Evolutionary conservation across 2,329 filamentous ascomycete species (phyloP), one percentile per base, ranked within the genome.

Genomic region (Davidsoniella virescens): DNA sequence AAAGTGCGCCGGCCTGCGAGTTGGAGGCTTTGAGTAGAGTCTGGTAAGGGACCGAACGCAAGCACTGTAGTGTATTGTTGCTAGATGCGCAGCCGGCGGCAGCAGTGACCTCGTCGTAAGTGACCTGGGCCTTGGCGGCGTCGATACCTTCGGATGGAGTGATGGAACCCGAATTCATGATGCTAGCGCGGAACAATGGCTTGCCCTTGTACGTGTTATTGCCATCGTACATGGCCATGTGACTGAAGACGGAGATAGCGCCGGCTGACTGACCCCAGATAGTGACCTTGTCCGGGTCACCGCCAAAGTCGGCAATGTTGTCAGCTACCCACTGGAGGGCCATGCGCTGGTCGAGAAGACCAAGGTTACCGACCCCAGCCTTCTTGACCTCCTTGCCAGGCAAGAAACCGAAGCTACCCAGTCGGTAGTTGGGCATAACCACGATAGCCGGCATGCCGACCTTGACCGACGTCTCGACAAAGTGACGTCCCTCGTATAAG

Each of bases 301-400:
- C 80, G 2, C 80, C 80, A 59, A 84, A 84, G 0, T 70, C 65
- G 0, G 66, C 71, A 52, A 83, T 80, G 56, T 82, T 79, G 54
- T 80, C 75, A 3, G 74, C 70, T 0, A 79, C 69, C 79, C 79
- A 83, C 53, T 80, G 57, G 16, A 83, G 62, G 0, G 70, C 77
- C 7, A 76, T 62, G 20, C 75, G 64, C 58, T 82, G 77, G 55
- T 83, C 79, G 0, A 74, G 64, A 2, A 80, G 64, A 2, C 78
- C 78, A 2, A 79, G 58, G 54, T 82, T 83, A 1, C 71, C 59
- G 2, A 70, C 66, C 0, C 75, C 75, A 53, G 77, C 74, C 3
- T 64, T 64, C 3, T 72, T 61, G 23, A 80, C 64, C 56, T 80
- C 73, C 44, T 67, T 67, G 1, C 76, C 76, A 0, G 71, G 67